Percentiles rank a stretch among this genome's conserved stretches.
phyloP scores from a whole-genome alignment of 2,329 filamentous ascomycete species.

The Rosellinia necatrix region DNA sequence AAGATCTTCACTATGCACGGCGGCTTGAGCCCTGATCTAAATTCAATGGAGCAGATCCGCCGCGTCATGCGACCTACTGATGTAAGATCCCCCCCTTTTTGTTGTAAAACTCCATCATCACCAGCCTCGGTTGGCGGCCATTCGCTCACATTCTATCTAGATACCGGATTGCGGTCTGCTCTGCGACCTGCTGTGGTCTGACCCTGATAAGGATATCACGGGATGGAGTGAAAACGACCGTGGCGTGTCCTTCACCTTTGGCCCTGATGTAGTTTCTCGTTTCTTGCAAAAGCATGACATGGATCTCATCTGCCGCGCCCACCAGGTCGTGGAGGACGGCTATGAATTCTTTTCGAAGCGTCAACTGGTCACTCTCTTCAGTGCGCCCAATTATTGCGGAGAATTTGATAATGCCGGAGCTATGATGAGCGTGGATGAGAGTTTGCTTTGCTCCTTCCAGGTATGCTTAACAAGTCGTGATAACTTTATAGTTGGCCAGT shows the following conservation, averaged over 20 bases:
- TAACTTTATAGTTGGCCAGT: too few relatives aligned
- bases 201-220: constrained; percentile 98
- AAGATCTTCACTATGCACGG: constrained; percentile 99
- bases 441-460: constrained; percentile 98
- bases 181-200: constrained; percentile 97
- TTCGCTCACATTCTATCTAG: constrained; percentile 54
- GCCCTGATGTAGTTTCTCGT: constrained; percentile 92
- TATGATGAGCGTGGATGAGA: constrained; percentile 99
- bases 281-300: constrained; percentile 99
- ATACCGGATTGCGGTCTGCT: constrained; percentile 97
- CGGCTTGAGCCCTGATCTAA: constrained; percentile 92
- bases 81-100: constrained; percentile 62
- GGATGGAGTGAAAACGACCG: constrained; percentile 99
- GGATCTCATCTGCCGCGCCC: constrained; percentile 98
- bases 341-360: constrained; percentile 99
- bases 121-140: constrained; percentile 39
- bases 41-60: constrained; percentile 99
- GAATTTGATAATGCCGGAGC: constrained; percentile 99
- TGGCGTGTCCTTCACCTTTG: constrained; percentile 98
- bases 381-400: constrained; percentile 97
- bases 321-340: constrained; percentile 98
- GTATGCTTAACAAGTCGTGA: constrained; percentile 48
- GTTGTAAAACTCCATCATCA: neutral
- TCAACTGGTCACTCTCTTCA: constrained; percentile 96
- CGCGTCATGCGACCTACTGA: constrained; percentile 98